These are phyloP conservation scores for Chalaropsis ovoidea DNA, from an alignment of 2,329 filamentous ascomycete genomes.

Conservation along the genomic window DNA sequence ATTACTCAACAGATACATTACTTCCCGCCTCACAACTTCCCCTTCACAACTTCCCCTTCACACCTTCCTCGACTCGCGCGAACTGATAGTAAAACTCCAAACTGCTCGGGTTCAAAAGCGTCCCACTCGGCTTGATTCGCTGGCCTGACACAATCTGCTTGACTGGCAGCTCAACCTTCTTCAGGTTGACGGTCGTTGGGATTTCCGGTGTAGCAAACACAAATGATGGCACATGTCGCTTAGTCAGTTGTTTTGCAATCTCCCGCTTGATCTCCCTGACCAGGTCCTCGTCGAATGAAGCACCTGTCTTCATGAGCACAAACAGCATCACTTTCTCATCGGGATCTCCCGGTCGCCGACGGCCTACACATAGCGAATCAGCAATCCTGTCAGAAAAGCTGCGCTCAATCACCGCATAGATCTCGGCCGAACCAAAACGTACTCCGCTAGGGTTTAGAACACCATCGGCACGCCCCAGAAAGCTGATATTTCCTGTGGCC, in stretches of 20 bases:
- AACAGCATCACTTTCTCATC: conserved; percentile 50
- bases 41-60: conserved; percentile 6
- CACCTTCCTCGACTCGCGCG: conserved; percentile 33
- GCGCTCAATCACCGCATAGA: conserved; percentile 63
- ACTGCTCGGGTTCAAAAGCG: conserved; percentile 64
- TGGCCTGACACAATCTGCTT: conserved; percentile 75
- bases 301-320: conserved; percentile 47
- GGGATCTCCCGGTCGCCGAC: conserved; percentile 49
- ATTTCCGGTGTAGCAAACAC: conserved; percentile 74
- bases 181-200: conserved; percentile 71
- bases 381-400: conserved; percentile 52
- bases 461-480: conserved; percentile 64
- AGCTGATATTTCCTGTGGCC: conserved; percentile 51
- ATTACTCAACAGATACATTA: no score
- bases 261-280: conserved; percentile 51
- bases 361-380: conserved; percentile 72
- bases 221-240: conserved; percentile 66
- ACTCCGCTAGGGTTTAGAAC: conserved; percentile 72
- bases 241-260: conserved; percentile 57
- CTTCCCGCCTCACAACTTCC: background rate
- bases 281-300: conserved; percentile 44
- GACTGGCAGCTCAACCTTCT: conserved; percentile 75
- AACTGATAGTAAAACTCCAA: conserved; percentile 73
- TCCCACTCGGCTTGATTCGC: conserved; percentile 63
- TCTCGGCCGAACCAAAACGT: conserved; percentile 68